These are phyloP conservation scores for Cicer bijugum DNA, from an alignment of 306 rosid species.

Conservation along the genomic window DNA sequence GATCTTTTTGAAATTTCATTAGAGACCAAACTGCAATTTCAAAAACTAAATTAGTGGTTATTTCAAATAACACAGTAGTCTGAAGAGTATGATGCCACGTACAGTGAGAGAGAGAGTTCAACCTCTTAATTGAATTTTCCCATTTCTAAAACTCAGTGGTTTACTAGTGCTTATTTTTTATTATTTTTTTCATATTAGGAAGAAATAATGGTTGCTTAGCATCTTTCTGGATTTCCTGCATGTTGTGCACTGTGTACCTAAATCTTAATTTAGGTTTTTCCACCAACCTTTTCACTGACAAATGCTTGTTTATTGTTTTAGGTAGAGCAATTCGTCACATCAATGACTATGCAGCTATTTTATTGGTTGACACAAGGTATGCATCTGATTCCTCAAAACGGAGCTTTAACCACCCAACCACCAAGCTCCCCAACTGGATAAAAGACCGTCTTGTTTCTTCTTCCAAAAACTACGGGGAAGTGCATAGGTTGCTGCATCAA, in stretches of 20 bases:
- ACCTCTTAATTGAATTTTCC: background rate
- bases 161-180: background rate
- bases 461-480: slow-evolving; percentile 73
- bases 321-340: slow-evolving; percentile 95
- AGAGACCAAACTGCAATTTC: background rate
- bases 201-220: slow-evolving; percentile 15
- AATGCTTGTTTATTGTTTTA: slow-evolving; percentile 43
- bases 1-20: background rate
- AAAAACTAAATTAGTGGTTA: background rate
- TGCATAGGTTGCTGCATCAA: slow-evolving; percentile 76
- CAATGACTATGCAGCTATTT: slow-evolving; percentile 86
- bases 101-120: slow-evolving; percentile 3
- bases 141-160: background rate
- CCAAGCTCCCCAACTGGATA: slow-evolving; percentile 91
- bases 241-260: slow-evolving; percentile 10
- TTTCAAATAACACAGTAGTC: background rate
- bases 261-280: slow-evolving; percentile 20
- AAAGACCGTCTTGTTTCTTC: slow-evolving; percentile 71
- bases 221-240: slow-evolving; percentile 33
- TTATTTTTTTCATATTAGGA: slow-evolving; percentile 18
- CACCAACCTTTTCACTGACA: slow-evolving; percentile 27
- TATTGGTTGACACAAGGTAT: slow-evolving; percentile 76
- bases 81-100: slow-evolving; percentile 2
- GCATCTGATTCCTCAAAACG: slow-evolving; percentile 68
- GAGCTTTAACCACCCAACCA: slow-evolving; percentile 63